Conservation (phyloP, 2,329 filamentous ascomycete genomes). For the Aspergillus ruber region DNA sequence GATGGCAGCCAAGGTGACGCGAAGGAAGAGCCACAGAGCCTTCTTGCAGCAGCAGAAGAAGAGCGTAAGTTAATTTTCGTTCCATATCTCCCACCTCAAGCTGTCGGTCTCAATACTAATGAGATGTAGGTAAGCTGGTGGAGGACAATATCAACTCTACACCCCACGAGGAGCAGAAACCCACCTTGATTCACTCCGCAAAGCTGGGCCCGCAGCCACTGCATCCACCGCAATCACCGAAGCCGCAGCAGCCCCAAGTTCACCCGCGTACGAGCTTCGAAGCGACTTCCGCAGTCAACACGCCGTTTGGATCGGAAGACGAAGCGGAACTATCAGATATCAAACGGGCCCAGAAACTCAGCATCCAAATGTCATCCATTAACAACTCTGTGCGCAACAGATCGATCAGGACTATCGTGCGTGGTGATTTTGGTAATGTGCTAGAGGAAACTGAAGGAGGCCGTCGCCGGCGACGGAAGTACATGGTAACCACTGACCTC, state of each 20-base stretch:
- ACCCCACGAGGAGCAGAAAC: constrained; percentile 32
- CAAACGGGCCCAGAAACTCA: constrained; percentile 76
- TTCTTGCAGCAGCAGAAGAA: constrained; percentile 70
- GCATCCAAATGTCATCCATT: constrained; percentile 72
- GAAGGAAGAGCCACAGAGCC: constrained; percentile 47
- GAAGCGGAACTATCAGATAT: constrained; percentile 81
- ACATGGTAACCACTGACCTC: constrained; percentile 90
- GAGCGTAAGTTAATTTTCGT: constrained; percentile 54
- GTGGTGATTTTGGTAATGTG: constrained; percentile 71
- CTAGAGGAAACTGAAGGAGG: constrained; percentile 73
- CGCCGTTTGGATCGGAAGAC: constrained; percentile 72
- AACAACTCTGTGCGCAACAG: constrained; percentile 68
- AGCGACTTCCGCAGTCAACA: constrained; percentile 51
- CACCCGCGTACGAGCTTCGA: constrained; percentile 83
- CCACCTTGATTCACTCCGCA: constrained; percentile 8
- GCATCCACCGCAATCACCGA: neutral
- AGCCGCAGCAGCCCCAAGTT: constrained; percentile 47
- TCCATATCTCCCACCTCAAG: constrained; percentile 12
- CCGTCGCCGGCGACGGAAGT: constrained; percentile 73
- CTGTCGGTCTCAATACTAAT: neutral
- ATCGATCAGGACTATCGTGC: constrained; percentile 80
- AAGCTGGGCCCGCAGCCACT: constrained; percentile 34
- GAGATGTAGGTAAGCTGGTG: constrained; percentile 46
- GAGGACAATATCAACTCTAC: constrained; percentile 53
- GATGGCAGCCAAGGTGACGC: constrained; percentile 22